Percentiles rank a stretch among this genome's conserved stretches.
These are phyloP conservation scores for Isabelozyma rhagii DNA, from an alignment of 805 yeast species.

Conservation along the genomic window DNA sequence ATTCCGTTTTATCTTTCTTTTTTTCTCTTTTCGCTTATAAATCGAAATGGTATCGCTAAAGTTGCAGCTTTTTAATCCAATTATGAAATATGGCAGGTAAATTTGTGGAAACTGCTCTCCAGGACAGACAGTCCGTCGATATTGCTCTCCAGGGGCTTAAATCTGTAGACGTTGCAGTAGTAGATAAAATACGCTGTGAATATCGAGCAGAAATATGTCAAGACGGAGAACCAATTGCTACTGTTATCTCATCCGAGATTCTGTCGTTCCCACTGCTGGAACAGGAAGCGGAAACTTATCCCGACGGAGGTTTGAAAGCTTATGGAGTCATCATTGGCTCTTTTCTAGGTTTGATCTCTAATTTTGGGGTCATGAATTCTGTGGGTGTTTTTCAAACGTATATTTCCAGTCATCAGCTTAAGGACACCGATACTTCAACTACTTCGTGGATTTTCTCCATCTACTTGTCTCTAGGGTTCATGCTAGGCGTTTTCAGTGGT, in stretches of 20 bases:
- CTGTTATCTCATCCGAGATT: not conserved
- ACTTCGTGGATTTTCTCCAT: conserved; percentile 42
- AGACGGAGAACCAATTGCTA: not conserved
- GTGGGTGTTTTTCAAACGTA: conserved; percentile 40
- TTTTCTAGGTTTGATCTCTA: conserved; percentile 21
- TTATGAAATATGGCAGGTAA: no score
- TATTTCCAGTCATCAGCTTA: conserved; percentile 34
- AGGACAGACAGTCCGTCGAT: not conserved
- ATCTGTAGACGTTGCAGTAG: not conserved
- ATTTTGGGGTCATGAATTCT: conserved; percentile 31
- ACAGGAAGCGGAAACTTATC: conserved; percentile 11
- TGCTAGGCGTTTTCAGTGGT: conserved; percentile 42
- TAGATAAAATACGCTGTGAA: not conserved
- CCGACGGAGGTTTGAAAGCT: conserved; percentile 25
- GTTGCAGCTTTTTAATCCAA: no score
- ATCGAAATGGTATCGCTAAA: no score
- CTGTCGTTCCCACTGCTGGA: not conserved
- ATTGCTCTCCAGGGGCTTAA: not conserved
- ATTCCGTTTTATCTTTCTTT: no score
- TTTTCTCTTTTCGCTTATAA: no score
- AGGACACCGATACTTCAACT: conserved; percentile 22
- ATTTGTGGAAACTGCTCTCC: not conserved
- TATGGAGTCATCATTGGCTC: conserved; percentile 21
- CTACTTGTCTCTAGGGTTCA: conserved; percentile 28
- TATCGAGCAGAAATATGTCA: not conserved